Base-by-base conservation (phyloP, 306 rosid species). In the Datisca glomerata region DNA sequence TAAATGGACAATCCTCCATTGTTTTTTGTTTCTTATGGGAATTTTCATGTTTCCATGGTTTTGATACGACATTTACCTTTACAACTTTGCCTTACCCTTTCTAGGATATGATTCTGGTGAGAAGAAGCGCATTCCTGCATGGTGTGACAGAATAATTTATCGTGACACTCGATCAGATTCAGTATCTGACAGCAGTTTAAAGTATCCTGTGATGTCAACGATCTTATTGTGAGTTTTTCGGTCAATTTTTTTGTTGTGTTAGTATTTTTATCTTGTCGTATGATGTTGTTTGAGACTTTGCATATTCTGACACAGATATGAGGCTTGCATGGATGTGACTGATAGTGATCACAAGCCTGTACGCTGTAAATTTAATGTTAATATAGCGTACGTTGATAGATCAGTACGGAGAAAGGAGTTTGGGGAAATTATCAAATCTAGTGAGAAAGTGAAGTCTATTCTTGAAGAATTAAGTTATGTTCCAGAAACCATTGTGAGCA, bases 271-370 rank as follows among this genome's bases (percentile, higher is more conserved):
- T 60, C 41, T 43, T 31, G 12, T 58, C 1, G n/a, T n/a, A 22
- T 29, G 14, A 45, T 22, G 8, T 12, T 21, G 24, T 53, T n/a
- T 28, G 49, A 42, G 9, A 28, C 3, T 28, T 18, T 11, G 11
- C 13, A 37, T 12, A 53, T 12, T 36, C 7, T 18, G 7, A n/a
- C 4, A 55, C 72, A 91, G 98, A 70, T 91, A 91, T 18, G 98
- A 91, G 28, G 98, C 98, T 28, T 66, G 79, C 79, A 84, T 84
- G 98, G 98, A 91, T 48, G 98, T 91, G 76, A 91, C 80, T 14
- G 98, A 84, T 20, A 91, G 98, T 43, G 96, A 91, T 69, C 98
- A 91, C 76, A 91, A 91, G 60, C 98, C 98, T 10, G 92, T 91
- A 15, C 65, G 96, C 51, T 91, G 98, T 65, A 91, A 84, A 65